These are phyloP conservation scores for Pestalotiopsis sp. DNA, from an alignment of 2,329 filamentous ascomycete genomes.

Conservation along the genomic window DNA sequence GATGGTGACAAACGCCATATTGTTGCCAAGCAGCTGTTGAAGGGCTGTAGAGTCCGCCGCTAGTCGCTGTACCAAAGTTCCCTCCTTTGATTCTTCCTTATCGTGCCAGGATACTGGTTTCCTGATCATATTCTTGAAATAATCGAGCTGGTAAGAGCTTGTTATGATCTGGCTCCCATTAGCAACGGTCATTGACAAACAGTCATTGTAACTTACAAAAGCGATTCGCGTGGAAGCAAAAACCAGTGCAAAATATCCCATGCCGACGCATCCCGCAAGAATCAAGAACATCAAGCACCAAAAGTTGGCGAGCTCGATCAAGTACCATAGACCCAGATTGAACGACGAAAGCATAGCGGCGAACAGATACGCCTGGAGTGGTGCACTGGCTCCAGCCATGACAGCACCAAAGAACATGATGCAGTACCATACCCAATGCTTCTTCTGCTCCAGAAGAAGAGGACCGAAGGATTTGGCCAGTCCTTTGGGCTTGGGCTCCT, in stretches of 20 bases:
- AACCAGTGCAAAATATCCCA: constrained; percentile 55
- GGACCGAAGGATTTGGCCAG: constrained; percentile 28
- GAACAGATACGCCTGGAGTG: constrained; percentile 58
- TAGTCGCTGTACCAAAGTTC: constrained; percentile 58
- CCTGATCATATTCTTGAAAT: constrained; percentile 59
- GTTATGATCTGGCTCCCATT: constrained; percentile 41
- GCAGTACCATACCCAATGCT: constrained; percentile 28
- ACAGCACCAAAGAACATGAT: constrained; percentile 29
- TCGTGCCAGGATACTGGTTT: constrained; percentile 65
- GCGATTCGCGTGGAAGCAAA: constrained; percentile 48
- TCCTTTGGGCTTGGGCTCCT: constrained; percentile 20
- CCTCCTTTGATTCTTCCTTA: constrained; percentile 57
- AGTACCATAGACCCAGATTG: constrained; percentile 22
- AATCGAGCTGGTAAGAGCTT: constrained; percentile 58
- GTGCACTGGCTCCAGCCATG: constrained; percentile 44
- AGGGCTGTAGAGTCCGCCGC: constrained; percentile 59
- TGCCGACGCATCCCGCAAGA: constrained; percentile 53
- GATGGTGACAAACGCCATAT: constrained; percentile 64
- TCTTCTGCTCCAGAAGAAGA: constrained; percentile 29
- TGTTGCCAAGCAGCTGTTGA: constrained; percentile 63
- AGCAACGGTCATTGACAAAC: background rate
- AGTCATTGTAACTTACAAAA: constrained; percentile 28
- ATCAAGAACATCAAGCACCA: constrained; percentile 69
- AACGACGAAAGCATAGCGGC: constrained; percentile 48
- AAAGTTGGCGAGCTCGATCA: constrained; percentile 45